phyloP scores from a whole-genome alignment of 768 basidiomycete species.

The Naganishia vishniacii region DNA sequence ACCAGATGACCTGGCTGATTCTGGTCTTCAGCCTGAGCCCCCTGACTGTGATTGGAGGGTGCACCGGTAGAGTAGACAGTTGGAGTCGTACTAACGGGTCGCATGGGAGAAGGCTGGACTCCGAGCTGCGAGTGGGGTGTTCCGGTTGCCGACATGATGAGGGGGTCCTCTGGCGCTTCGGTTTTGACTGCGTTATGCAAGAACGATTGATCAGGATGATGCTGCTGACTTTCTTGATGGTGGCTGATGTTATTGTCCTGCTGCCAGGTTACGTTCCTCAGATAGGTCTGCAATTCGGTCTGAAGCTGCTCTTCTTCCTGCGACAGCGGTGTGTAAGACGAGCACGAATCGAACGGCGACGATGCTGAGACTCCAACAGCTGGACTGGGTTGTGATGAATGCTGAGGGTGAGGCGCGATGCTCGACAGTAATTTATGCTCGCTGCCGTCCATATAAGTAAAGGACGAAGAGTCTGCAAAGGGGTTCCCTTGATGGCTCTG shows the following conservation, averaged over 20 bases:
- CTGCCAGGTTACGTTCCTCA: constrained; percentile 5
- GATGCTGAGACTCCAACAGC: not conserved
- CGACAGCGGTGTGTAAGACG: not conserved
- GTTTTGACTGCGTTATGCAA: not conserved
- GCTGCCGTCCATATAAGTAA: constrained; percentile 4
- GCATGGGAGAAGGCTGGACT: not conserved
- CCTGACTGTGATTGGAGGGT: constrained; percentile 5
- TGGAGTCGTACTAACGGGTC: constrained; percentile 7
- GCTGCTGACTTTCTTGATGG: not conserved
- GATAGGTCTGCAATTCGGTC: not conserved
- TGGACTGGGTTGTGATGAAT: not conserved
- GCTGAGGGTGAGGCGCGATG: not conserved
- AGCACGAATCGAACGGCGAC: not conserved
- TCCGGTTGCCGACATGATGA: constrained; percentile 7
- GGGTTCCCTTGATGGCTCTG: constrained; percentile 19
- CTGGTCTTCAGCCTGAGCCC: not conserved
- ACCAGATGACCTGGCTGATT: constrained; percentile 13
- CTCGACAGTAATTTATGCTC: not conserved
- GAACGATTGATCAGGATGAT: too few species aligned
- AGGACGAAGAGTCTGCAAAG: constrained; percentile 16
- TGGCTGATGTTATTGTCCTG: not conserved
- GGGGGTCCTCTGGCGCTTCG: not conserved
- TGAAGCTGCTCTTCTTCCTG: constrained; percentile 19
- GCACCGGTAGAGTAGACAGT: constrained; percentile 5
- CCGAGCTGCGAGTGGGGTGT: constrained; percentile 9